phyloP scores from a whole-genome alignment of 257 asterid species.

The Buddleja alternifolia region DNA sequence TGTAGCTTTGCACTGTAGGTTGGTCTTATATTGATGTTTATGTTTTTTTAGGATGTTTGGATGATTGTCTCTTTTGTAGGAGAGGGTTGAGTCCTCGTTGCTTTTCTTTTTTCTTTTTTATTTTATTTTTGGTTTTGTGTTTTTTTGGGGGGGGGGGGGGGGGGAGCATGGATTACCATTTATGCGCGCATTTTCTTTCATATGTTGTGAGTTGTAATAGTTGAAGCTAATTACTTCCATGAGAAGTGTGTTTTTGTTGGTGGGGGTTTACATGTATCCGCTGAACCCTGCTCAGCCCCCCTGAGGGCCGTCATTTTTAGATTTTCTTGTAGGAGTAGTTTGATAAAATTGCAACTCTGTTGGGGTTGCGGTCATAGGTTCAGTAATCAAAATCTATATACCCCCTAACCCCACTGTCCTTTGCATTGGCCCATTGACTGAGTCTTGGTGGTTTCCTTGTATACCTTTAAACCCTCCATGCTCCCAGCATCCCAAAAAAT shows the following conservation, averaged over 20 bases:
- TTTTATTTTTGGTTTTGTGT: too few species aligned
- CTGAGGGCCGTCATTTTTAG: not conserved
- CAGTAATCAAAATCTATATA: not conserved
- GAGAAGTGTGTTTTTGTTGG: not conserved
- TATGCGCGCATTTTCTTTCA: not conserved
- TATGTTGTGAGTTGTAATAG: not conserved
- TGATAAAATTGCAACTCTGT: not conserved
- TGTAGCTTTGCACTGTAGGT: constrained; percentile 11
- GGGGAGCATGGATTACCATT: not conserved
- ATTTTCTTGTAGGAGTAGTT: not conserved
- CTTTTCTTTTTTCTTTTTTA: too few species aligned
- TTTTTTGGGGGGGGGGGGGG: not conserved
- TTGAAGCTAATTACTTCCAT: not conserved
- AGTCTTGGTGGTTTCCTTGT: not conserved
- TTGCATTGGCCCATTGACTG: constrained; percentile 7
- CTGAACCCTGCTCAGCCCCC: not conserved
- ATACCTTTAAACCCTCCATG: not conserved
- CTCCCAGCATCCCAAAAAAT: not conserved
- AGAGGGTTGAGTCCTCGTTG: not conserved
- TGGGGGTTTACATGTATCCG: not conserved
- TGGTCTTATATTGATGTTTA: not conserved
- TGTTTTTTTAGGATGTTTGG: constrained; percentile 15
- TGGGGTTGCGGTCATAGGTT: not conserved
- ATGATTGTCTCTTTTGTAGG: not conserved
- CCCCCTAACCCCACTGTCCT: not conserved